Evolutionary conservation across 2,329 filamentous ascomycete species (phyloP).

Genomic region (Colletotrichum salicis): DNA sequence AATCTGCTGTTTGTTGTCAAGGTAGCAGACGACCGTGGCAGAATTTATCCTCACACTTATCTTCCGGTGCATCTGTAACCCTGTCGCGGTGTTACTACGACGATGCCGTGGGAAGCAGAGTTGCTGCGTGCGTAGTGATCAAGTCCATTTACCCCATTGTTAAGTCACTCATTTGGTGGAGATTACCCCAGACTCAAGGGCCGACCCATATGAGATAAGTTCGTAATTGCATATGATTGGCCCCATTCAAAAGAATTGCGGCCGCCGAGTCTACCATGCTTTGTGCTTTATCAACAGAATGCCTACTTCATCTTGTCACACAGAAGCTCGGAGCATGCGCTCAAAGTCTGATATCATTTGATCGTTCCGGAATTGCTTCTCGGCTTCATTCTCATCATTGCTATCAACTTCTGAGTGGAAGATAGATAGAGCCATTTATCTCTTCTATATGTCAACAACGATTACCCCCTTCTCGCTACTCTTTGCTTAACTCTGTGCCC

Average conservation of each 20-base stretch:
- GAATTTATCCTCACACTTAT: neutral
- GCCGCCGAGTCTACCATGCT: neutral
- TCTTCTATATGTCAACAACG: neutral
- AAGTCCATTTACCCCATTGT: neutral
- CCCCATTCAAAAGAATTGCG: neutral
- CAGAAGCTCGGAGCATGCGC: neutral
- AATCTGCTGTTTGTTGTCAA: neutral
- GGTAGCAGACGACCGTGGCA: neutral
- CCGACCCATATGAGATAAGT: neutral
- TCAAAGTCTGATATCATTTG: neutral
- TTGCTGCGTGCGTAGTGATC: neutral
- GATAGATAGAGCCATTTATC: neutral
- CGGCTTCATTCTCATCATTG: neutral
- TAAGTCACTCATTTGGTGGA: neutral
- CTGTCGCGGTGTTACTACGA: neutral
- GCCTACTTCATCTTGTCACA: neutral
- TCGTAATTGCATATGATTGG: neutral
- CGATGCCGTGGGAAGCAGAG: neutral
- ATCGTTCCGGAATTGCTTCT: neutral
- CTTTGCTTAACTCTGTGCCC: neutral
- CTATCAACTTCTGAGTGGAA: neutral
- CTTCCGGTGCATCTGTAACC: neutral
- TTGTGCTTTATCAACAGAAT: neutral
- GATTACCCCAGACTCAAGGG: neutral
- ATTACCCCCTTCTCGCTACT: neutral